Evolutionary conservation across 257 asterid genomes (phyloP).

Genomic region (Salvia hispanica): DNA sequence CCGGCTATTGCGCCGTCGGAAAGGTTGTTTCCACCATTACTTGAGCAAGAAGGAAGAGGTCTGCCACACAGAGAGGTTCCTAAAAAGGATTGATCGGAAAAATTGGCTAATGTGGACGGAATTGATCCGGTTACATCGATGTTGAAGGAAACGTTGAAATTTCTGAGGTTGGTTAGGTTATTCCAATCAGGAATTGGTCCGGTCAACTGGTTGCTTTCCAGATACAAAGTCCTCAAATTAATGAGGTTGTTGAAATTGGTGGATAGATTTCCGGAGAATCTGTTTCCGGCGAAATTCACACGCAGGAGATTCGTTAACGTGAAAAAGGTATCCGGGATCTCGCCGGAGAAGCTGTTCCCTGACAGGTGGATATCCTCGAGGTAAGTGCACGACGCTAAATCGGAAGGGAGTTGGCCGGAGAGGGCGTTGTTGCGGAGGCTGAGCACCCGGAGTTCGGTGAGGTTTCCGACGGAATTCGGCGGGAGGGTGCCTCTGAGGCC

Average conservation of each 20-base stretch:
- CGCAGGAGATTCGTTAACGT: slow-evolving; percentile 43
- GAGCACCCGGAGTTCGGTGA: slow-evolving; percentile 50
- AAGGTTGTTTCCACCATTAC: slow-evolving; percentile 27
- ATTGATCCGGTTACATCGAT: slow-evolving; percentile 45
- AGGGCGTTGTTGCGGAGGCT: slow-evolving; percentile 64
- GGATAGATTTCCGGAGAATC: slow-evolving; percentile 45
- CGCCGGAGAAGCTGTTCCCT: slow-evolving; percentile 58
- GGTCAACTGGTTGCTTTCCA: slow-evolving; percentile 56
- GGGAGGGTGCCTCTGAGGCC: slow-evolving; percentile 54
- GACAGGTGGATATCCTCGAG: slow-evolving; percentile 43
- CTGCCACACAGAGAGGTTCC: slow-evolving; percentile 56
- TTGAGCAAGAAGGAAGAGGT: slow-evolving; percentile 45
- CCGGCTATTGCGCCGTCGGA: slow-evolving; percentile 65
- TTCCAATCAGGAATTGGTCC: slow-evolving; percentile 50
- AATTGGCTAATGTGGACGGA: slow-evolving; percentile 41
- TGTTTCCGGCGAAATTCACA: slow-evolving; percentile 45
- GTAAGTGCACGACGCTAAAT: slow-evolving; percentile 49
- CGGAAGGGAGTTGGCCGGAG: slow-evolving; percentile 56
- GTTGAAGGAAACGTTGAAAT: slow-evolving; percentile 63
- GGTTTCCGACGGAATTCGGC: slow-evolving; percentile 42
- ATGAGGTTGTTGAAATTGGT: slow-evolving; percentile 37
- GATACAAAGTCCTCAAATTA: slow-evolving; percentile 38
- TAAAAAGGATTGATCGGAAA: slow-evolving; percentile 41
- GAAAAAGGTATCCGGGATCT: slow-evolving; percentile 46
- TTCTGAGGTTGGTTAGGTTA: slow-evolving; percentile 26